Percentiles rank a stretch among this genome's conserved stretches.
Evolutionary conservation across 345 rosid species (phyloP).

Genomic region (Rhizophora mangle): DNA sequence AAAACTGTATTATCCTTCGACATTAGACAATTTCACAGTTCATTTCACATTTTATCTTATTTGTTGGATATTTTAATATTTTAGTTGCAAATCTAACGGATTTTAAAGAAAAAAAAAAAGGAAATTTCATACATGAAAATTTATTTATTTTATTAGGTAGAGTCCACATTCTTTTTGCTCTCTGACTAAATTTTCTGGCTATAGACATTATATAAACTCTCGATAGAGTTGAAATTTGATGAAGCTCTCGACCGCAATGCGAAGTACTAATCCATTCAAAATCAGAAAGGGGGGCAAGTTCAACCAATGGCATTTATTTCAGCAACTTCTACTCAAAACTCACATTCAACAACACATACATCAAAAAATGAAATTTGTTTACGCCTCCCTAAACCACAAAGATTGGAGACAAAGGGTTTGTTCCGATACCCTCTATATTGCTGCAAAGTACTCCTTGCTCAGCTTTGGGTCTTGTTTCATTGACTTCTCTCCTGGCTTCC

Average conservation of each 20-base stretch:
- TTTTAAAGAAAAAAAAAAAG: too few species aligned
- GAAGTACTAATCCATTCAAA: neutral
- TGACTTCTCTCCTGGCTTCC: conserved; percentile 98
- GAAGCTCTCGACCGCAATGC: neutral
- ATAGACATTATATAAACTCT: too few species aligned
- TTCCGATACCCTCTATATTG: conserved; percentile 17
- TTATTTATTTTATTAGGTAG: too few species aligned
- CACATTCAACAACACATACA: conserved; percentile 1
- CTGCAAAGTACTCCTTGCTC: conserved; percentile 90
- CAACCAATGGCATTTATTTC: conserved; percentile 9
- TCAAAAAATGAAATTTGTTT: conserved; percentile 6
- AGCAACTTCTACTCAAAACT: neutral
- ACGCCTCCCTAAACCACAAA: conserved; percentile 14
- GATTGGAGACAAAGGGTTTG: conserved; percentile 8
- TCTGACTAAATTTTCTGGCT: too few species aligned
- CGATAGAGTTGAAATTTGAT: too few species aligned
- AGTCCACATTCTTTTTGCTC: too few species aligned
- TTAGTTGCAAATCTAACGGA: too few species aligned
- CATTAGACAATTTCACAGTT: too few species aligned
- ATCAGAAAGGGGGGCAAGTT: neutral
- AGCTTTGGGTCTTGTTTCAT: conserved; percentile 97
- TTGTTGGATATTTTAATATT: too few species aligned
- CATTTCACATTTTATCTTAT: too few species aligned
- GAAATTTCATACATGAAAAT: too few species aligned
- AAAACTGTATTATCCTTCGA: too few species aligned